A percentile compares a stretch with the other conserved stretches of the same genome.
These are phyloP conservation scores for Blastobotrys capitulatus DNA, from an alignment of 1,139 yeast genomes.

Conservation along the genomic window DNA sequence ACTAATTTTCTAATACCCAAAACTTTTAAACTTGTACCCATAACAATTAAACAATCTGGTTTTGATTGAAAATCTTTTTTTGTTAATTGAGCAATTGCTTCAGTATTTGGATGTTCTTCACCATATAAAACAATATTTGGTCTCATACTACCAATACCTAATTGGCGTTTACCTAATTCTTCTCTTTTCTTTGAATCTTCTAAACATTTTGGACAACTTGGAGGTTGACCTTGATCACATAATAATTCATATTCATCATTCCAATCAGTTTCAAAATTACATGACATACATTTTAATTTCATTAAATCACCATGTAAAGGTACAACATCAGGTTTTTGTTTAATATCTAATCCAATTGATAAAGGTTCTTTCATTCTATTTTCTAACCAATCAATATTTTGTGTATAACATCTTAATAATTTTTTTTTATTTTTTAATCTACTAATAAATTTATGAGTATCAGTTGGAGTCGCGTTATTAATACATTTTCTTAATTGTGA, in stretches of 20 bases:
- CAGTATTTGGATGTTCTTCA: constrained; percentile 72
- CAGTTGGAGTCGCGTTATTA: constrained; percentile 67
- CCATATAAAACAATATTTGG: constrained; percentile 77
- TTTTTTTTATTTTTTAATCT: constrained; percentile 59
- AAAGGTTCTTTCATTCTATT: constrained; percentile 3
- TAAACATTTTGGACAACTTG: constrained; percentile 58
- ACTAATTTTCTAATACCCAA: constrained; percentile 68
- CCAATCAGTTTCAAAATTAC: constrained; percentile 62
- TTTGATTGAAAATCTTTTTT: constrained; percentile 47
- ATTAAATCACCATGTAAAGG: constrained; percentile 90
- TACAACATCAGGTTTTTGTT: constrained; percentile 50
- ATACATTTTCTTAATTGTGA: constrained; percentile 63
- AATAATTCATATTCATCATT: constrained; percentile 41
- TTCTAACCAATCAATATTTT: constrained; percentile 70
- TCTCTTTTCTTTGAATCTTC: constrained; percentile 49
- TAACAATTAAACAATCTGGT: constrained; percentile 62
- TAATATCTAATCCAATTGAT: constrained; percentile 11
- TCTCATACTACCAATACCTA: constrained; percentile 57
- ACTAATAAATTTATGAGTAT: constrained; percentile 73
- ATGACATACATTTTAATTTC: constrained; percentile 64
- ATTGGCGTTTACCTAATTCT: constrained; percentile 57
- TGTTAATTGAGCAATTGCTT: constrained; percentile 55
- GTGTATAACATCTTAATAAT: constrained; percentile 78
- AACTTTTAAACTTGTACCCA: constrained; percentile 74
- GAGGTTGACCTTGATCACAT: constrained; percentile 51